Conservation (phyloP, 2,329 filamentous ascomycete species). For the Sclerotiophoma versabilis region DNA sequence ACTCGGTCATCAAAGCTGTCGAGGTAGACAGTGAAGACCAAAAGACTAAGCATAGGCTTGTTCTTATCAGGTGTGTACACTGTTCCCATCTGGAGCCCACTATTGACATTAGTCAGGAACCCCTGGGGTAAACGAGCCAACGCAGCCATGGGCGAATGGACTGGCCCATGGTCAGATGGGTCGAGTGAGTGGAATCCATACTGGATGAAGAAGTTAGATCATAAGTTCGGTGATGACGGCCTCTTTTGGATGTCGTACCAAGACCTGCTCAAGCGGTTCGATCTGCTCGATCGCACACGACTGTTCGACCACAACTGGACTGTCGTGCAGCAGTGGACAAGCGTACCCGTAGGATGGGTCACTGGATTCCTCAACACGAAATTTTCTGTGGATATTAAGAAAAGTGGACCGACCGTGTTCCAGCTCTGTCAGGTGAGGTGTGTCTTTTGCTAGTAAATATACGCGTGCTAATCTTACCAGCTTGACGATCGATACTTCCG, state of each 20-base stretch:
- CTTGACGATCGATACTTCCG: conserved; percentile 66
- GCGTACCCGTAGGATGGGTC: conserved; percentile 64
- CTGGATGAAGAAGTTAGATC: conserved; percentile 73
- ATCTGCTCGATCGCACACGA: conserved; percentile 65
- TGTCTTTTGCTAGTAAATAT: conserved; percentile 33
- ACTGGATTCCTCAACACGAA: conserved; percentile 67
- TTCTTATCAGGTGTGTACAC: conserved; percentile 62
- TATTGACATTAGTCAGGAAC: conserved; percentile 59
- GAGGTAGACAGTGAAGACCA: conserved; percentile 57
- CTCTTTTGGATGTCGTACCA: conserved; percentile 68
- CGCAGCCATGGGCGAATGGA: conserved; percentile 67
- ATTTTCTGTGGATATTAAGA: conserved; percentile 62
- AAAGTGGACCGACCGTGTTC: conserved; percentile 61
- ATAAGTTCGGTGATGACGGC: conserved; percentile 79
- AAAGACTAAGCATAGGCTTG: conserved; percentile 56
- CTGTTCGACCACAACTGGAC: conserved; percentile 67
- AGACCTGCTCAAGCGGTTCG: conserved; percentile 64
- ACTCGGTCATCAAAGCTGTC: conserved; percentile 64
- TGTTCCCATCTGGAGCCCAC: too few species aligned
- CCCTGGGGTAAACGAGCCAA: conserved; percentile 73
- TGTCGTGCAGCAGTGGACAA: conserved; percentile 66
- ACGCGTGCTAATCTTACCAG: conserved; percentile 50
- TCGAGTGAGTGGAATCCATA: conserved; percentile 84
- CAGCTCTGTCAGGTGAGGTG: conserved; percentile 63
- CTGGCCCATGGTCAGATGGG: conserved; percentile 80